Evolutionary conservation across 2,329 filamentous ascomycete species (phyloP), one percentile per base, ranked within the genome.

Genomic region (Clarireedia hainanense): DNA sequence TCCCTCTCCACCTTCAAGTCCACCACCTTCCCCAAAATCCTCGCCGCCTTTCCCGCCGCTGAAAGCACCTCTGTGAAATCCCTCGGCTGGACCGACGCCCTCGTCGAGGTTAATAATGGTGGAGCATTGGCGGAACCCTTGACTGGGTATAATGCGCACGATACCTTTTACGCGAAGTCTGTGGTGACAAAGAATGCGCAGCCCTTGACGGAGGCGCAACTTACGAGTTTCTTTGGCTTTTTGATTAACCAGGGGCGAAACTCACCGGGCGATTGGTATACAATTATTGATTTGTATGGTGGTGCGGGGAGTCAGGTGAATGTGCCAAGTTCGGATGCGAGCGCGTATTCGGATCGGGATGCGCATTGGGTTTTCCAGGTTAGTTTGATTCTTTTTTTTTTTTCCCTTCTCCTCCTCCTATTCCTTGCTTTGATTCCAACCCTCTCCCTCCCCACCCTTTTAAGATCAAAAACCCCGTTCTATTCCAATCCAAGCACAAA

Each of bases 21-120:
- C 15, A 70, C 63, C 42, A 68, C 73, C 42, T 63, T 63, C 24
- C 68, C 71, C 4, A 70, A 71, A 50, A 62, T 75, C 7, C 61
- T 73, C 3, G 67, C 70, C 55, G 64, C 62, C 1, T 64, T 73
- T 7, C 70, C 57, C 64, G 12, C 59, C 58, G 24, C 49, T 2
- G 37, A 62, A 52, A 48, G 58, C 60, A 50, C 61, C 60, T 20
- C n/a, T 14, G 61, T 66, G 20, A 59, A 66, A n/a, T 58, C 63
- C 46, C 15, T 49, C 3, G 58, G 58, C n/a, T 57, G 58, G 12
- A 61, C 61, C 2, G 47, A 52, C 6, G 47, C 65, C 2, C 40
- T 68, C 12, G 42, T 55, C 6, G 58, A 46, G 24, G 54, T 67
- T 6, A 23, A 26, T 27, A 54, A 46, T 24, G 54, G 45, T 45